Evolutionary conservation across 2,329 filamentous ascomycete species (phyloP).

Genomic region (Aspergillus pseudotamarii): DNA sequence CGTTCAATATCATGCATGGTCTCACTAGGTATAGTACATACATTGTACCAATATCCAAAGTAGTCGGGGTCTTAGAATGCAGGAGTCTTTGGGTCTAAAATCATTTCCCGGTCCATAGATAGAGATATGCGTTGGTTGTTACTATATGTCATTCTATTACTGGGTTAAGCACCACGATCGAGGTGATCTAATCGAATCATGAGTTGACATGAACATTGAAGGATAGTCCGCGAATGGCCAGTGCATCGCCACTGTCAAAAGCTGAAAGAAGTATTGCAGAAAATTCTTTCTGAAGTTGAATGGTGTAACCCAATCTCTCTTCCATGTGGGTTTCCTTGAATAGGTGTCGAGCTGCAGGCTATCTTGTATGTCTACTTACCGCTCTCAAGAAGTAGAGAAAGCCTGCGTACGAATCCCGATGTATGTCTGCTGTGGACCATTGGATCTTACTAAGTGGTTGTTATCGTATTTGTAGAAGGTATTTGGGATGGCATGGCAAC

Average conservation of each 20-base stretch:
- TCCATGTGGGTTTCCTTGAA: background rate
- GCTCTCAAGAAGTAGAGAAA: background rate
- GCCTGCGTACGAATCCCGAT: background rate
- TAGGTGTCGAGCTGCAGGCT: background rate
- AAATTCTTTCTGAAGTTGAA: background rate
- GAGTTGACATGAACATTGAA: background rate
- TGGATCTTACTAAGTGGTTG: background rate
- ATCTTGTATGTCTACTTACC: background rate
- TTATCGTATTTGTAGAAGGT: background rate
- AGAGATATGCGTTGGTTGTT: background rate
- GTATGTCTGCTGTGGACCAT: background rate
- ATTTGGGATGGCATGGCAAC: background rate
- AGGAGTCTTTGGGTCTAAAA: background rate
- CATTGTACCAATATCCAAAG: no score
- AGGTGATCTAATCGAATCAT: background rate
- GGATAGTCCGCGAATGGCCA: background rate
- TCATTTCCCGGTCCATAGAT: background rate
- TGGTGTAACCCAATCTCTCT: background rate
- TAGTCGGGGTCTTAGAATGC: background rate
- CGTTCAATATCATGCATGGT: background rate
- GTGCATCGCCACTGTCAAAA: no score
- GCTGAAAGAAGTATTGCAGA: background rate
- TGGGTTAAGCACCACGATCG: background rate
- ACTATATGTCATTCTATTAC: background rate
- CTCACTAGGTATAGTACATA: background rate